phyloP scores from a whole-genome alignment of 805 yeast species.

The Jamesozyma lodderae region DNA sequence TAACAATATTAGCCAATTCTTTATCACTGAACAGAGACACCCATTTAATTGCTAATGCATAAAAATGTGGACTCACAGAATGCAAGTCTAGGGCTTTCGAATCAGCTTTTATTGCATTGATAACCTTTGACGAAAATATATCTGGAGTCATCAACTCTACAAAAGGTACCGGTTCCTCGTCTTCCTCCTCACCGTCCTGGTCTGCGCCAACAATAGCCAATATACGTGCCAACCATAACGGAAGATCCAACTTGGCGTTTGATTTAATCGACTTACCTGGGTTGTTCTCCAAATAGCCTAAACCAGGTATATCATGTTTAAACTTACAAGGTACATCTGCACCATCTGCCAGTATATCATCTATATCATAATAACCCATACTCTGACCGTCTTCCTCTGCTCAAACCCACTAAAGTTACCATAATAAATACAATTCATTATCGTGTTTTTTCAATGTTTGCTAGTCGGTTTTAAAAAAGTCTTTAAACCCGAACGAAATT shows the following conservation, averaged over 20 bases:
- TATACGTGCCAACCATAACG: slow-evolving; percentile 81
- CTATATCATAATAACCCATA: slow-evolving; percentile 60
- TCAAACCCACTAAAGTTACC: too few relatives aligned
- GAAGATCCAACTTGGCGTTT: slow-evolving; percentile 64
- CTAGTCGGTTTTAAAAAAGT: too few relatives aligned
- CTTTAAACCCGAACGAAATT: too few relatives aligned
- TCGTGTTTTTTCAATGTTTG: too few relatives aligned
- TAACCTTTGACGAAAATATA: slow-evolving; percentile 50
- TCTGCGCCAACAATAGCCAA: slow-evolving; percentile 44
- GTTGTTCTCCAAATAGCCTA: slow-evolving; percentile 80
- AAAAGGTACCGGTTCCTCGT: slow-evolving; percentile 38
- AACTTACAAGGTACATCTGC: slow-evolving; percentile 74
- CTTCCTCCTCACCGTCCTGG: slow-evolving; percentile 22
- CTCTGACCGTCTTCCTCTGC: too few relatives aligned
- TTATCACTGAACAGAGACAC: slow-evolving; percentile 57
- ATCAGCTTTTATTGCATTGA: slow-evolving; percentile 75
- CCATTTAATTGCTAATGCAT: slow-evolving; percentile 70
- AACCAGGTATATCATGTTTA: slow-evolving; percentile 68
- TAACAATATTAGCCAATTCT: slow-evolving; percentile 45
- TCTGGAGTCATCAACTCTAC: slow-evolving; percentile 65
- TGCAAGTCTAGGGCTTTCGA: slow-evolving; percentile 60
- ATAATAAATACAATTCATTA: too few relatives aligned
- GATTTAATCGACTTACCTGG: slow-evolving; percentile 49
- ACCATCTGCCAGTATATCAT: slow-evolving; percentile 62
- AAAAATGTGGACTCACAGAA: slow-evolving; percentile 56